Evolutionary conservation across 2,329 filamentous ascomycete genomes (phyloP).

Genomic region (Claviceps sp.): DNA sequence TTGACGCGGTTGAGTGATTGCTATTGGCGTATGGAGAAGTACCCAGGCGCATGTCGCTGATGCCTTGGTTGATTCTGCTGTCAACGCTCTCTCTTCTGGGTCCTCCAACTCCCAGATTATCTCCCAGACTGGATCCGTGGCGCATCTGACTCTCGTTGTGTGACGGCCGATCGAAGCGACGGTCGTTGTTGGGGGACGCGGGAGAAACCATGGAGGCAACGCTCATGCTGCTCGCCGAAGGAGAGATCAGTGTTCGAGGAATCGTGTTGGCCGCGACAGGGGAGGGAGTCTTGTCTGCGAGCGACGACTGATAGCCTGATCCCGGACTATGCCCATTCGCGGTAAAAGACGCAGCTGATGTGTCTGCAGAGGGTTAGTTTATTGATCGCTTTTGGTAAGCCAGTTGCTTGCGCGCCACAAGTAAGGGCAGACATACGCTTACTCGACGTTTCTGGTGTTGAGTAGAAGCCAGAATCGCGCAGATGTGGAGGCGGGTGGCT

Average conservation of each 20-base stretch:
- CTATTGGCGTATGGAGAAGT: conserved; percentile 59
- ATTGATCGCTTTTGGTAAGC: background rate
- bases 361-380: conserved; percentile 14
- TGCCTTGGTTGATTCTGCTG: conserved; percentile 60
- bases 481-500: conserved; percentile 19
- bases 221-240: conserved; percentile 47
- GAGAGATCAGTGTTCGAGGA: conserved; percentile 41
- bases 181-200: conserved; percentile 31
- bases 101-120: conserved; percentile 27
- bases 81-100: conserved; percentile 62
- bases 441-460: conserved; percentile 28
- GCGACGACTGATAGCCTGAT: conserved; percentile 36
- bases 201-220: conserved; percentile 54
- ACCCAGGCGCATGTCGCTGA: conserved; percentile 56
- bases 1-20: conserved; percentile 63
- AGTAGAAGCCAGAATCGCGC: conserved; percentile 30
- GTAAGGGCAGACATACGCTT: conserved; percentile 21
- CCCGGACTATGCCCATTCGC: conserved; percentile 26
- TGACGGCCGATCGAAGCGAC: conserved; percentile 30
- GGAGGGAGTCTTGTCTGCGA: conserved; percentile 48
- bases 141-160: conserved; percentile 20
- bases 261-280: conserved; percentile 38
- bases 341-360: conserved; percentile 26
- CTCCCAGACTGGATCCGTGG: conserved; percentile 18
- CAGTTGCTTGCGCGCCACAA: background rate